Percentiles rank a stretch among this genome's conserved stretches.
Evolutionary conservation across 2,329 filamentous ascomycete genomes (phyloP).

Genomic region (Tolypocladium pustulatum): DNA sequence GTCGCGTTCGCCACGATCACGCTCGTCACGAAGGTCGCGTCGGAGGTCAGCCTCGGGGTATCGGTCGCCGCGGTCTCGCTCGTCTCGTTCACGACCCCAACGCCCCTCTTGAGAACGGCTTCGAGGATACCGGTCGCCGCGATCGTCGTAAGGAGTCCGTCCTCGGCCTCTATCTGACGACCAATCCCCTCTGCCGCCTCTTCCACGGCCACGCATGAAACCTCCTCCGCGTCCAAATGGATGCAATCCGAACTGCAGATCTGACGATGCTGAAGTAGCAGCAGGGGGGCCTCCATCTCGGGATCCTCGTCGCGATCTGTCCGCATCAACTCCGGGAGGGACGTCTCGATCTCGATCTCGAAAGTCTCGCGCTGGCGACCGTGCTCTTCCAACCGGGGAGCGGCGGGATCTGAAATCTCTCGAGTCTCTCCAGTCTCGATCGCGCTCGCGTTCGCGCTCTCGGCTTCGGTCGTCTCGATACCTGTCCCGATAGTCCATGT

Average conservation of each 20-base stretch:
- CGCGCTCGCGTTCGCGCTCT: slow-evolving; percentile 45
- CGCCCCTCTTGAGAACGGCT: slow-evolving; percentile 57
- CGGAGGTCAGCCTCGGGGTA: slow-evolving; percentile 28
- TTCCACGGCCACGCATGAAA: slow-evolving; percentile 42
- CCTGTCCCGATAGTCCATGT: slow-evolving; percentile 47
- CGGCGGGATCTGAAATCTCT: slow-evolving; percentile 35
- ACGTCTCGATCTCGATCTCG: slow-evolving; percentile 47
- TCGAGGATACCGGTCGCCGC: slow-evolving; percentile 50
- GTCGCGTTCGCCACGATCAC: slow-evolving; percentile 35
- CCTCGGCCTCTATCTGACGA: slow-evolving; percentile 39
- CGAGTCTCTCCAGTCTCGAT: slow-evolving; percentile 35
- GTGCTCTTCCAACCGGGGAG: slow-evolving; percentile 47
- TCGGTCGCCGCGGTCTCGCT: slow-evolving; percentile 37
- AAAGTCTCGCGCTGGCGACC: slow-evolving; percentile 59
- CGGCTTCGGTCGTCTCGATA: slow-evolving; percentile 51
- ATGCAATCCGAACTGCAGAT: slow-evolving; percentile 46
- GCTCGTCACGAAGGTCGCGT: slow-evolving; percentile 36
- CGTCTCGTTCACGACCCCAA: slow-evolving; percentile 45
- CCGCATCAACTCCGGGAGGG: slow-evolving; percentile 54
- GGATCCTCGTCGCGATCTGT: slow-evolving; percentile 56
- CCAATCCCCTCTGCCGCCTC: slow-evolving; percentile 33
- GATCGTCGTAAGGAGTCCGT: slow-evolving; percentile 49
- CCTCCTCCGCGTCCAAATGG: slow-evolving; percentile 45
- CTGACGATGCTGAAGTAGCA: slow-evolving; percentile 60
- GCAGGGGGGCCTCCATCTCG: slow-evolving; percentile 61